phyloP scores from a whole-genome alignment of 2,329 filamentous ascomycete species.

The Fusarium ramigenum region DNA sequence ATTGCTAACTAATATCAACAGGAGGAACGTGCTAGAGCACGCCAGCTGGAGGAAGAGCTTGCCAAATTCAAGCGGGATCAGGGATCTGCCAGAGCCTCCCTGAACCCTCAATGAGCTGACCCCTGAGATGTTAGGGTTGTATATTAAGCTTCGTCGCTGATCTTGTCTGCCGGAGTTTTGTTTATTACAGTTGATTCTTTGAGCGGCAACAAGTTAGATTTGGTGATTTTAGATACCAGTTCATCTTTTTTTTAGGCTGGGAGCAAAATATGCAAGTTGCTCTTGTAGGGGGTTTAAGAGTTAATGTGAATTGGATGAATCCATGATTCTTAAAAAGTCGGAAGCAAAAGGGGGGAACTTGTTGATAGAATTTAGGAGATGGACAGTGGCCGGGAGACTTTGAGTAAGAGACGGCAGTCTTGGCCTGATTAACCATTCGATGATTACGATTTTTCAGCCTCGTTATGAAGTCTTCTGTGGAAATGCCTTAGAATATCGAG shows the following conservation, averaged over 20 bases:
- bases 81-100: conserved; percentile 54
- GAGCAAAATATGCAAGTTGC: background rate
- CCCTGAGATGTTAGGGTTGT: background rate
- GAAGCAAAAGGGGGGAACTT: background rate
- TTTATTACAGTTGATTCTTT: conserved; percentile 8
- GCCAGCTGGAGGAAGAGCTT: conserved; percentile 63
- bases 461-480: background rate
- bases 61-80: conserved; percentile 54
- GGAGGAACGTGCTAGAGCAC: conserved; percentile 60
- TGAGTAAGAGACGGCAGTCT: background rate
- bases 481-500: background rate
- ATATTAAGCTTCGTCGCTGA: background rate
- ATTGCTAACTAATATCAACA: conserved; percentile 47
- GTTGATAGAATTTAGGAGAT: background rate
- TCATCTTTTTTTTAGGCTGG: background rate
- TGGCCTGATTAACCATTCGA: background rate
- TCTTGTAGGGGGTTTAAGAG: background rate
- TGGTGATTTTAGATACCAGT: background rate
- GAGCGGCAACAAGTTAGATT: background rate
- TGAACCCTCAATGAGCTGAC: conserved; percentile 50
- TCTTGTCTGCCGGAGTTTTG: background rate
- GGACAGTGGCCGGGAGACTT: background rate
- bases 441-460: background rate
- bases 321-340: conserved; percentile 24
- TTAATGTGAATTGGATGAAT: conserved; percentile 22